Evolutionary conservation across 805 yeast species (phyloP).

Genomic region (Metschnikowia gelsemii): DNA sequence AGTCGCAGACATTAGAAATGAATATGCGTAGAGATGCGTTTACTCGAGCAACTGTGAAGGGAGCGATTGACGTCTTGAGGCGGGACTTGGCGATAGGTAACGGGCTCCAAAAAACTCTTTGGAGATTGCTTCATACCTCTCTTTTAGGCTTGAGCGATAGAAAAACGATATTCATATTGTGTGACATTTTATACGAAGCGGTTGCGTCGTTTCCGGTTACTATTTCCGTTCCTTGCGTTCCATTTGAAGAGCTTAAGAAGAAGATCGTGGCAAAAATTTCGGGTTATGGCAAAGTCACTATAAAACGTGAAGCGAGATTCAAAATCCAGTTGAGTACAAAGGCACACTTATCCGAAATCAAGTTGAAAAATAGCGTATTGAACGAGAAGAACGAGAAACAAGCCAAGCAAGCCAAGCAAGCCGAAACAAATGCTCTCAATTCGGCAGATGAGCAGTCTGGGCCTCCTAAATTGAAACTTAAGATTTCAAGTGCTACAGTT

Average conservation of each 20-base stretch:
- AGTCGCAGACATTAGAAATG: conserved; percentile 43
- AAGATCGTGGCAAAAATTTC: conserved; percentile 58
- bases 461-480: conserved; percentile 7
- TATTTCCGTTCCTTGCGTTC: conserved; percentile 63
- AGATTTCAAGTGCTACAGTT: conserved; percentile 1
- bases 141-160: conserved; percentile 57
- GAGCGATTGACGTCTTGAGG: conserved; percentile 64
- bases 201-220: conserved; percentile 59
- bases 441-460: background rate
- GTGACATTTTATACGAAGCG: conserved; percentile 65
- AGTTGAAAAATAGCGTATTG: background rate
- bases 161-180: conserved; percentile 60
- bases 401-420: background rate
- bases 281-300: conserved; percentile 53
- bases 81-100: conserved; percentile 55
- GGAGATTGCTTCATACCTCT: conserved; percentile 69
- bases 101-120: conserved; percentile 59
- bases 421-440: background rate
- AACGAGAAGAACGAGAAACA: conserved; percentile 1
- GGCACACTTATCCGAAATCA: conserved; percentile 5
- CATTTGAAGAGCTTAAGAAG: conserved; percentile 43
- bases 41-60: conserved; percentile 62
- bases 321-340: conserved; percentile 44
- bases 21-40: conserved; percentile 59
- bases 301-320: conserved; percentile 61